Base-by-base conservation (phyloP, 2,329 filamentous ascomycete species). In the Exserohilum rostratum region DNA sequence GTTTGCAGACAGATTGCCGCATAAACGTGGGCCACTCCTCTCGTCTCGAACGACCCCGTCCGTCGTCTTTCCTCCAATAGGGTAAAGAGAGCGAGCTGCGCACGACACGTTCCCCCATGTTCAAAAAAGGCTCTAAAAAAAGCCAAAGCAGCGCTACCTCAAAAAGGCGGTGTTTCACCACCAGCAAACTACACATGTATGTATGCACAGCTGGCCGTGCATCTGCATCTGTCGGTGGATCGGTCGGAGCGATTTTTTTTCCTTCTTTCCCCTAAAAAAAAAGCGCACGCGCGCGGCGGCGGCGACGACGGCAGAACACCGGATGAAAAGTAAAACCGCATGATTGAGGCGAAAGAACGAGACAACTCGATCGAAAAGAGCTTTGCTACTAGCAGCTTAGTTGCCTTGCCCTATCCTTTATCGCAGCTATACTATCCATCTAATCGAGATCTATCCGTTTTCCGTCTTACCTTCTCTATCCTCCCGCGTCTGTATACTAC, bases 121-220 rank as follows among this genome's bases (percentile, higher is more conserved):
- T n/a, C n/a, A n/a, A n/a, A n/a, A n/a, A n/a, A n/a, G 22, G 22
- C 22, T 25, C 22, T 7, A 17, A 2, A 40, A 29, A 30, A 29
- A 42, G n/a, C 11, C 22, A 4, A 25, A 29, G 13, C 25, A 25
- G 17, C 39, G n/a, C 13, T 25, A 12, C 15, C 25, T 25, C 39
- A 29, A 42, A 42, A 42, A 42, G 39, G 39, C 39, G 39, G 39
- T 42, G 39, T 42, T 42, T 42, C 39, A 42, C 13, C 5, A 39
- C 38, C 25, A 27, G 38, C 38, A 22, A 27, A 13, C 7, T 6
- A 17, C 22, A n/a, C 39, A 22, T 40, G 37, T 39, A 22, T 12
- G n/a, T 13, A 22, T 5, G 17, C 11, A 11, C 20, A 10, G 5
- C 20, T 9, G 17, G 7, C 35, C 10, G 20, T 13, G 18, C 13